Percentiles rank a stretch among this genome's conserved stretches.
phyloP scores from a whole-genome alignment of 2,329 filamentous ascomycete species.

The Sporothrix globosa region DNA sequence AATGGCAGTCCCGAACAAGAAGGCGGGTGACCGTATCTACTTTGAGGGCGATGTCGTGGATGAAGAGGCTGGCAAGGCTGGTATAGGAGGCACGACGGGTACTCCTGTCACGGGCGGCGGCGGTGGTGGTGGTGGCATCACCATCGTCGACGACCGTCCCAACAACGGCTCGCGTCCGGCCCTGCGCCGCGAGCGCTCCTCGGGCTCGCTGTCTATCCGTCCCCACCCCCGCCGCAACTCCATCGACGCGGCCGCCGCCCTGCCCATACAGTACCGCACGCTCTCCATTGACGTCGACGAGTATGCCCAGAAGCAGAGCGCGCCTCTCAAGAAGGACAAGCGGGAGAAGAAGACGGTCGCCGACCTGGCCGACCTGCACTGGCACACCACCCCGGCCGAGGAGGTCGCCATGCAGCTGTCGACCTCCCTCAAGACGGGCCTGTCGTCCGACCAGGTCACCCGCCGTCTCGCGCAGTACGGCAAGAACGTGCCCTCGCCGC shows the following conservation, averaged over 20 bases:
- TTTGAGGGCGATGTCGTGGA: slow-evolving; percentile 26
- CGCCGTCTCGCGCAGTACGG: slow-evolving; percentile 64
- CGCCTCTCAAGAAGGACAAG: slow-evolving; percentile 47
- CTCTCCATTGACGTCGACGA: slow-evolving; percentile 62
- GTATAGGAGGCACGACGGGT: not conserved
- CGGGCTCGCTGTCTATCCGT: slow-evolving; percentile 34
- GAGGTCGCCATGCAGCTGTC: slow-evolving; percentile 64
- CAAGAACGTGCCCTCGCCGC: slow-evolving; percentile 67
- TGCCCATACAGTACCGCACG: slow-evolving; percentile 61
- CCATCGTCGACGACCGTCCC: slow-evolving; percentile 16
- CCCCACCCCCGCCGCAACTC: slow-evolving; percentile 38
- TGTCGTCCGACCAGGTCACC: slow-evolving; percentile 61
- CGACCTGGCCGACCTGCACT: slow-evolving; percentile 67
- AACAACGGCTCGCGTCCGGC: slow-evolving; percentile 10
- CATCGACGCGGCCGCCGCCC: slow-evolving; percentile 48
- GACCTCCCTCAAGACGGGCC: slow-evolving; percentile 59
- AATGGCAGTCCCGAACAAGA: slow-evolving; percentile 26
- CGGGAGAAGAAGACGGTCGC: slow-evolving; percentile 40
- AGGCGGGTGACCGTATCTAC: slow-evolving; percentile 28
- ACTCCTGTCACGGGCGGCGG: not conserved
- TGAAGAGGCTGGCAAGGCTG: slow-evolving; percentile 29
- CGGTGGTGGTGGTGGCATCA: not conserved
- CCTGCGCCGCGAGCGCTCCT: slow-evolving; percentile 30
- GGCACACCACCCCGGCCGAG: slow-evolving; percentile 63
- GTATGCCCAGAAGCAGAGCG: slow-evolving; percentile 50